A percentile compares a stretch with the other conserved stretches of the same genome.
phyloP scores from a whole-genome alignment of 495 filamentous ascomycete species.

The Penicillium waksmanii region DNA sequence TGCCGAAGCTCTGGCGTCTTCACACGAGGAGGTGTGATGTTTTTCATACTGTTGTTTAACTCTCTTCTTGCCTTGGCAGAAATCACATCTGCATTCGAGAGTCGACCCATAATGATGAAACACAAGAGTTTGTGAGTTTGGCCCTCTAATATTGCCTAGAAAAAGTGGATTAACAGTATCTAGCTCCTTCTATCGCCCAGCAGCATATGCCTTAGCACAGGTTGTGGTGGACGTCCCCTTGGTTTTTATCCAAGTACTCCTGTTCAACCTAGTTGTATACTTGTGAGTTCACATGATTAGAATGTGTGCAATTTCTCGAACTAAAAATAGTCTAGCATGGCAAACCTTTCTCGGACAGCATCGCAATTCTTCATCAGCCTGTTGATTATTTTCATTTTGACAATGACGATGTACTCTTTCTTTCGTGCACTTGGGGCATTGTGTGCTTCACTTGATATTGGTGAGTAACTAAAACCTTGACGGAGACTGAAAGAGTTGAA shows the following conservation, averaged over 20 bases:
- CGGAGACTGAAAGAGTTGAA: background rate
- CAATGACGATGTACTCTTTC: constrained; percentile 78
- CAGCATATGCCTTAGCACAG: constrained; percentile 77
- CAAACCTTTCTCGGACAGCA: constrained; percentile 65
- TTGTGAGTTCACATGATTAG: constrained; percentile 43
- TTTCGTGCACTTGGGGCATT: constrained; percentile 75
- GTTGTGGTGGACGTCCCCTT: constrained; percentile 77
- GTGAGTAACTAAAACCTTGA: constrained; percentile 25
- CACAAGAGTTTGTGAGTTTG: constrained; percentile 69
- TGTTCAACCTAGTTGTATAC: constrained; percentile 79
- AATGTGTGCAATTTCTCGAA: background rate
- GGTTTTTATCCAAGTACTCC: constrained; percentile 65
- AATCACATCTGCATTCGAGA: constrained; percentile 69
- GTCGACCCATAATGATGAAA: constrained; percentile 75
- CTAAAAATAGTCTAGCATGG: constrained; percentile 45
- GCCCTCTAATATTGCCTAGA: background rate
- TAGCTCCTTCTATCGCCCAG: constrained; percentile 77
- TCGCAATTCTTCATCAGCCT: constrained; percentile 85
- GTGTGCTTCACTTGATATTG: constrained; percentile 62
- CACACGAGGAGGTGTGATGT: constrained; percentile 59
- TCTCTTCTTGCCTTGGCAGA: constrained; percentile 78
- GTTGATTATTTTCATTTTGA: constrained; percentile 61
- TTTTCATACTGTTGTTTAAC: constrained; percentile 82
- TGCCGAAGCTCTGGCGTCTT: constrained; percentile 47
- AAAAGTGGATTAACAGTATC: background rate